Conservation (phyloP, 2,329 filamentous ascomycete genomes). For the Thelonectria olida region DNA sequence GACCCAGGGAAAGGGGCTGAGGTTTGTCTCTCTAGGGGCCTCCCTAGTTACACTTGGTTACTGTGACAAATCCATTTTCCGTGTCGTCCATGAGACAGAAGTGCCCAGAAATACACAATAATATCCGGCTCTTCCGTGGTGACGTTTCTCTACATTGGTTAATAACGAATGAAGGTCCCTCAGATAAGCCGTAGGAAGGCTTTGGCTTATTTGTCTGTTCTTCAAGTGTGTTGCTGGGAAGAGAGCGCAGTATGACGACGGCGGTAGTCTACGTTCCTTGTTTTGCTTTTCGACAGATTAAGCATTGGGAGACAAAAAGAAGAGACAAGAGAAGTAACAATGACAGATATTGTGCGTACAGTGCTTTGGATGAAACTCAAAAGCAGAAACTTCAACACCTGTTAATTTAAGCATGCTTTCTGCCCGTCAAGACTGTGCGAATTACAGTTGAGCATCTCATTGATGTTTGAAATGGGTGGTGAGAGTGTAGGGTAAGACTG, state of each 20-base stretch:
- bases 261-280: background rate
- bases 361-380: too few species aligned
- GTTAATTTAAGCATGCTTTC: too few species aligned
- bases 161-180: background rate
- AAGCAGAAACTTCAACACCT: too few species aligned
- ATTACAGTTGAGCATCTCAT: too few species aligned
- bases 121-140: background rate
- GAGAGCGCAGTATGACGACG: background rate
- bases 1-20: slow-evolving; percentile 1
- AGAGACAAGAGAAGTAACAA: too few species aligned
- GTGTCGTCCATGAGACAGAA: background rate
- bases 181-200: background rate
- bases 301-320: too few species aligned
- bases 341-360: too few species aligned
- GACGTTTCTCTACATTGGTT: background rate
- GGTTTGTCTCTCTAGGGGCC: background rate
- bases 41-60: background rate
- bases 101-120: background rate
- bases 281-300: too few species aligned
- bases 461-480: too few species aligned
- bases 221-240: background rate
- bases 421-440: too few species aligned
- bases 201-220: background rate
- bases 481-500: too few species aligned
- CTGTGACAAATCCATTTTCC: slow-evolving; percentile 1